Conservation (phyloP, 75 land plant species). For the Pinus taeda region DNA sequence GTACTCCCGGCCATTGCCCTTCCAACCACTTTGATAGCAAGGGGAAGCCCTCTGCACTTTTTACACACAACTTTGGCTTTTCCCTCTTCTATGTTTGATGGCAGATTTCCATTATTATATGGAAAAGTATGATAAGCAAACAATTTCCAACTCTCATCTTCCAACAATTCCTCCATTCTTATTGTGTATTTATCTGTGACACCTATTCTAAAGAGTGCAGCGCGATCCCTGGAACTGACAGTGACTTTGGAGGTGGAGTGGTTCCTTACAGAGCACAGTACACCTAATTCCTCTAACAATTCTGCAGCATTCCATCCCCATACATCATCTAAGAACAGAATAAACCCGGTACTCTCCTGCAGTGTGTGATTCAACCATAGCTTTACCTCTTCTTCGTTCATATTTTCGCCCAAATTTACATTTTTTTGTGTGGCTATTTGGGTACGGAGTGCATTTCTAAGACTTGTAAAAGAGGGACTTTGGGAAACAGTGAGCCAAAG, state of each 20-base stretch:
- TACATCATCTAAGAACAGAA: slow-evolving; percentile 1
- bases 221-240: neutral
- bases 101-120: neutral
- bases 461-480: neutral
- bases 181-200: neutral
- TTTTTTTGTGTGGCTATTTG: neutral
- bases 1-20: neutral
- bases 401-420: neutral
- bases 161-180: neutral
- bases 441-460: neutral
- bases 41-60: neutral
- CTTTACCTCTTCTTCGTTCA: neutral
- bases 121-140: neutral
- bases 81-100: neutral
- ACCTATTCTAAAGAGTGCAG: neutral
- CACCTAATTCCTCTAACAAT: neutral
- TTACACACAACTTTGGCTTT: neutral
- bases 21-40: neutral
- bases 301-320: neutral
- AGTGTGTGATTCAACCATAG: neutral
- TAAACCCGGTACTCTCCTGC: neutral
- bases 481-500: neutral
- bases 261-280: neutral
- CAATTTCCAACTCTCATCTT: slow-evolving; percentile 3
- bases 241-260: neutral